Evolutionary conservation across 805 yeast species (phyloP), one percentile per base, ranked within the genome.

Genomic region (Kluyveromyces aestuarii): DNA sequence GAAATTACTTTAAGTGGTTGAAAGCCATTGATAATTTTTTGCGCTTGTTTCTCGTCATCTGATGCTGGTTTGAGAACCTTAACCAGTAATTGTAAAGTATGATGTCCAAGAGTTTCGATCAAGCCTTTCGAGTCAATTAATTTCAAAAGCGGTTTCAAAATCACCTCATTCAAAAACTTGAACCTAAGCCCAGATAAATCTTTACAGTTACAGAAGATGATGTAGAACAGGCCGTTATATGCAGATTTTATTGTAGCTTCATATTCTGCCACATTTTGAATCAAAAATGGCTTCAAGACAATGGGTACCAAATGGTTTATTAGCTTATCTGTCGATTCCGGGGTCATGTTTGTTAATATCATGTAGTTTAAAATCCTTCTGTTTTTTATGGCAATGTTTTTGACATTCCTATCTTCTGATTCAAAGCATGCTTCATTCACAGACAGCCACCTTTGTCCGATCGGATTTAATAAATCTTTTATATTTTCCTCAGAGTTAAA

Each of bases 351-450:
- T 2, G 49, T 39, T 30, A 56, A 55, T 13, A 60, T 40, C 42
- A 51, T 49, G 47, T 58, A 62, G 2, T 54, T 52, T 4, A 63
- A 27, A 27, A 63, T 58, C 27, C 68, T 52, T 65, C 67, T 61
- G 6, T 50, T 57, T 45, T 61, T 61, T 14, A 61, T 44, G 6
- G 67, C 52, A n/a, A 58, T 37, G 3, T 55, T 41, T 44, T 45
- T 47, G 1, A 53, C 51, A 14, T 44, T 27, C 2, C 52, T 36
- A 13, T 52, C 51, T 2, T 51, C 40, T 1, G 42, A 40, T 8
- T 49, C 43, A 37, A 59, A 56, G 19, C 59, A 57, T 13, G 50
- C 27, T 2, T 44, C 48, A 47, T 60, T 58, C 10, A 61, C 33
- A 11, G 37, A 41, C 6, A 61, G 40, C 68, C 68, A 63, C 6